phyloP scores from a whole-genome alignment of 192 early-diverging fungal species.

The Dimargaris cristalligena region DNA sequence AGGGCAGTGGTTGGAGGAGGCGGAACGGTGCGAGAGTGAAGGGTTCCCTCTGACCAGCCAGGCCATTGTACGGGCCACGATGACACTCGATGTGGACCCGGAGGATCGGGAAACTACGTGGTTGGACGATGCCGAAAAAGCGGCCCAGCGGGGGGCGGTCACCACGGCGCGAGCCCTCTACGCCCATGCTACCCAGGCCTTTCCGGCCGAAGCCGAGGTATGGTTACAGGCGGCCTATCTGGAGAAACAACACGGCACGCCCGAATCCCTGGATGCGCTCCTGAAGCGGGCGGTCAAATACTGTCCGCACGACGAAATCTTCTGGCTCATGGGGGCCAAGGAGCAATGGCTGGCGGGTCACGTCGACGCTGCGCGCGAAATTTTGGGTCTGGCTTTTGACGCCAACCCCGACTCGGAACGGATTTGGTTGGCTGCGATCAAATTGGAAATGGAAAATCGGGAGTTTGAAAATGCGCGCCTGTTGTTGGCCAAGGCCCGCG shows the following conservation, averaged over 20 bases:
- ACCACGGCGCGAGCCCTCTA: conserved; percentile 80
- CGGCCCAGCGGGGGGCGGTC: conserved; percentile 35
- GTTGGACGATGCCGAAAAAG: conserved; percentile 80
- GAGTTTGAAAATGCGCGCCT: conserved; percentile 59
- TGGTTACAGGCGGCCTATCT: conserved; percentile 77
- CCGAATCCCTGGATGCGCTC: conserved; percentile 53
- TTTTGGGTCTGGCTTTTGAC: conserved; percentile 71
- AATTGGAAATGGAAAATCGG: conserved; percentile 80
- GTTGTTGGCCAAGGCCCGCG: conserved; percentile 58
- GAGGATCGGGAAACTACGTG: conserved; percentile 64
- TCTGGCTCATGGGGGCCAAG: conserved; percentile 97
- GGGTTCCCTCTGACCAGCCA: conserved; percentile 61
- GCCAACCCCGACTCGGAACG: conserved; percentile 85
- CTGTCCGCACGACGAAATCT: conserved; percentile 78
- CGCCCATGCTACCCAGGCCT: conserved; percentile 54
- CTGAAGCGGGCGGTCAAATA: conserved; percentile 69
- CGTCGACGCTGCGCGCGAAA: conserved; percentile 62
- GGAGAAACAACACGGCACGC: conserved; percentile 70
- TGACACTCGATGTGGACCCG: conserved; percentile 57
- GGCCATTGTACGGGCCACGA: conserved; percentile 66
- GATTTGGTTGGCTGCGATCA: conserved; percentile 91
- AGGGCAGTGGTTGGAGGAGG: conserved; percentile 81
- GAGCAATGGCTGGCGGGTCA: conserved; percentile 79
- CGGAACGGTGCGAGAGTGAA: conserved; percentile 62
- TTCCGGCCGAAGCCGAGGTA: conserved; percentile 60